A percentile compares a stretch with the other conserved stretches of the same genome.
Evolutionary conservation across 768 basidiomycete genomes (phyloP).

Genomic region (Russula abietina): DNA sequence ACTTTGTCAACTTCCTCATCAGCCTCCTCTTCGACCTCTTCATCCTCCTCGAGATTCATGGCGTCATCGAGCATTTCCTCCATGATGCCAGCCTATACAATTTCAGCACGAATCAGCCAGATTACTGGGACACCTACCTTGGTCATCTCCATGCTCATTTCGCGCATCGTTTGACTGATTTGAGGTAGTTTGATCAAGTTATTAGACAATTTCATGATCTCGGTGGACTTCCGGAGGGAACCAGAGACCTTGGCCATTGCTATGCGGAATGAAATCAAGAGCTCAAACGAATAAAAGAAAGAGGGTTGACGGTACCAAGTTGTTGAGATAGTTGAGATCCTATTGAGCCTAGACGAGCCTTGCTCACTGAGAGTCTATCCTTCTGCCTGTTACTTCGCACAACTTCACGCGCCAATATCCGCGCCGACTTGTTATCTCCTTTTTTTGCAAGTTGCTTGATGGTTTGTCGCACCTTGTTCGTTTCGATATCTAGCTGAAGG

Average conservation of each 20-base stretch:
- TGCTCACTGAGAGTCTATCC: slow-evolving; percentile 84
- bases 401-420: slow-evolving; percentile 90
- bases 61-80: slow-evolving; percentile 97
- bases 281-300: neutral
- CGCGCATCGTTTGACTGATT: slow-evolving; percentile 86
- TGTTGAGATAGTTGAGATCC: slow-evolving; percentile 86
- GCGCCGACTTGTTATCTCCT: slow-evolving; percentile 88
- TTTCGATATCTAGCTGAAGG: slow-evolving; percentile 71
- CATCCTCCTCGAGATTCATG: slow-evolving; percentile 86
- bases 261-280: slow-evolving; percentile 31
- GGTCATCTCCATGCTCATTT: slow-evolving; percentile 99
- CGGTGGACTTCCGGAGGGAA: slow-evolving; percentile 94
- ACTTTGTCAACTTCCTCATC: slow-evolving; percentile 97
- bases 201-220: slow-evolving; percentile 99
- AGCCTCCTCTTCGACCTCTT: slow-evolving; percentile 93
- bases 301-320: slow-evolving; percentile 56
- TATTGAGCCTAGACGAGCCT: slow-evolving; percentile 89
- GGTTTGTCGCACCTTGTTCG: slow-evolving; percentile 67
- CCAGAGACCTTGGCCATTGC: slow-evolving; percentile 97
- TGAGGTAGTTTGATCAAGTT: slow-evolving; percentile 87
- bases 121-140: slow-evolving; percentile 49
- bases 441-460: slow-evolving; percentile 88
- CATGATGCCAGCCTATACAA: slow-evolving; percentile 85
- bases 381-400: slow-evolving; percentile 93
- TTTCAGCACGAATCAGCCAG: slow-evolving; percentile 15